These are phyloP conservation scores for Alternaria gansuensis DNA, from an alignment of 2,329 filamentous ascomycete genomes.

Conservation along the genomic window DNA sequence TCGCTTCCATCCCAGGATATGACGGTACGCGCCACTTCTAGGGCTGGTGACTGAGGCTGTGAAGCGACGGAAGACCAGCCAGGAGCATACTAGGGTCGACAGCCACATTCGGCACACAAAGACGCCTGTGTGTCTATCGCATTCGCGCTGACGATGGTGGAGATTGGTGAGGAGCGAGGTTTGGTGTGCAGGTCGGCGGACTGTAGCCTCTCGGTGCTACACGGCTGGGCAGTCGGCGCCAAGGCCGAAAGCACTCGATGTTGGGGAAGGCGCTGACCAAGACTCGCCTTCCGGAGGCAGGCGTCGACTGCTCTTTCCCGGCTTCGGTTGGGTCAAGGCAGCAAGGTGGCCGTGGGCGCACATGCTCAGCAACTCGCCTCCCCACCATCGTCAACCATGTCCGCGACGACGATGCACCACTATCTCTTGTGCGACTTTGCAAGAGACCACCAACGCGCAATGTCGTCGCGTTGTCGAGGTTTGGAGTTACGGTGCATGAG, in stretches of 20 bases:
- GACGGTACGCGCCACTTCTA: constrained; percentile 5
- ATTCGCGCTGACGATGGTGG: constrained; percentile 10
- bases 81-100: constrained; percentile 8
- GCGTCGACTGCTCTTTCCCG: constrained; percentile 24
- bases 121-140: constrained; percentile 14
- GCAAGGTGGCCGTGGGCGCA: constrained; percentile 31
- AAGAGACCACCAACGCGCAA: constrained; percentile 15
- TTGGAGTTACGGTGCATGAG: constrained; percentile 17
- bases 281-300: constrained; percentile 3
- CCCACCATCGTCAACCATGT: not conserved
- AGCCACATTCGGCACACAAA: constrained; percentile 19
- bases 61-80: constrained; percentile 3
- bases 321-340: constrained; percentile 38
- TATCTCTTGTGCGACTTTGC: constrained; percentile 15
- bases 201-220: not conserved
- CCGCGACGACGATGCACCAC: not conserved
- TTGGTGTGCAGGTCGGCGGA: constrained; percentile 8
- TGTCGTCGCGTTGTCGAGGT: constrained; percentile 11
- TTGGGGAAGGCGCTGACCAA: constrained; percentile 16
- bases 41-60: constrained; percentile 24
- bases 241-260: not conserved
- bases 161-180: constrained; percentile 17
- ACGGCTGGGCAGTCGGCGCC: not conserved
- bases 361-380: constrained; percentile 24
- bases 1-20: not conserved